A percentile compares a stretch with the other conserved stretches of the same genome.
phyloP scores from a whole-genome alignment of 805 yeast genomes.

The Wickerhamomyces silvicola region DNA sequence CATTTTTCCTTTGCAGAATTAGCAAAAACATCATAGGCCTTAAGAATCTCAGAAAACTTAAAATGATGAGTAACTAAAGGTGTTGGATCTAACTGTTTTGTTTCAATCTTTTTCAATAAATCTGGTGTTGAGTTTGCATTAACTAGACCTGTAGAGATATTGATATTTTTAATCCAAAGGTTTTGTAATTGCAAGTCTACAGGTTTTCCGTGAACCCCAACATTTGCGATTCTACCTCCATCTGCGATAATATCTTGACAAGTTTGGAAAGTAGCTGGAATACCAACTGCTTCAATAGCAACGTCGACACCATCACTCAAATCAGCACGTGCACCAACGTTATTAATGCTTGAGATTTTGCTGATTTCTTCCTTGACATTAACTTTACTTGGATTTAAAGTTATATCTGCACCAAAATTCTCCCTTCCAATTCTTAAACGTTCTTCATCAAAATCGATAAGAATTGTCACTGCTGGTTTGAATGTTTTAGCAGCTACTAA shows the following conservation, averaged over 20 bases:
- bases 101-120: conserved; percentile 30
- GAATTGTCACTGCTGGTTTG: conserved; percentile 50
- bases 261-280: conserved; percentile 52
- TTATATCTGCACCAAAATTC: conserved; percentile 53
- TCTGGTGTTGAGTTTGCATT: conserved; percentile 38
- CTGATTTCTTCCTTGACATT: conserved; percentile 34
- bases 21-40: conserved; percentile 57
- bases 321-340: conserved; percentile 18
- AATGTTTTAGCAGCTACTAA: conserved; percentile 46
- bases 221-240: conserved; percentile 62
- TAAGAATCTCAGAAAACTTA: conserved; percentile 45
- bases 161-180: conserved; percentile 38
- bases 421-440: conserved; percentile 51
- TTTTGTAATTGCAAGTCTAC: conserved; percentile 38
- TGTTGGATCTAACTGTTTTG: conserved; percentile 34
- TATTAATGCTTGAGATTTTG: conserved; percentile 22
- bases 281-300: conserved; percentile 61
- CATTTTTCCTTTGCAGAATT: conserved; percentile 48
- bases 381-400: conserved; percentile 44
- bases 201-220: conserved; percentile 45
- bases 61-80: conserved; percentile 55
- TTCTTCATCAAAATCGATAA: conserved; percentile 53
- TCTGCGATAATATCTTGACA: conserved; percentile 49
- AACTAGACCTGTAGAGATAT: conserved; percentile 43
- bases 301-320: conserved; percentile 49